Evolutionary conservation across 495 filamentous ascomycete species (phyloP).

Genomic region (Penicillium samsonianum): DNA sequence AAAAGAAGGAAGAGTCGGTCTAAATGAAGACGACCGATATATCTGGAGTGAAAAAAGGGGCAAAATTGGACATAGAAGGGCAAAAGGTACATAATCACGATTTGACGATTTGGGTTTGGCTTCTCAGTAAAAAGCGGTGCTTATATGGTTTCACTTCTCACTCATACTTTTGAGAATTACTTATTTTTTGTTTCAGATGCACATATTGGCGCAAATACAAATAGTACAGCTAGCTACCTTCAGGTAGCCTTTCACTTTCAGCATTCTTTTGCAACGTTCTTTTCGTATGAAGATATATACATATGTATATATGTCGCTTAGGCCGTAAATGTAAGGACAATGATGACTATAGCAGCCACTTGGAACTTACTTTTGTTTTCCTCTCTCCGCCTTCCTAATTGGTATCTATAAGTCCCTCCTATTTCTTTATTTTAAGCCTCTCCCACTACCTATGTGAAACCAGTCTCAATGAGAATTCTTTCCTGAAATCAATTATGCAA

Average conservation of each 20-base stretch:
- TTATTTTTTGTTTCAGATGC: conserved; percentile 3
- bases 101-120: conserved; percentile 21
- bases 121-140: conserved; percentile 10
- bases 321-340: not conserved
- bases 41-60: not conserved
- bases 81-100: conserved; percentile 14
- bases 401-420: no score
- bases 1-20: conserved; percentile 13
- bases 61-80: not conserved
- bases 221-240: not conserved
- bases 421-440: no score
- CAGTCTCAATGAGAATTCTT: no score
- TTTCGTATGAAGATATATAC: not conserved
- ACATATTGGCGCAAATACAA: conserved; percentile 1
- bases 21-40: not conserved
- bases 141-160: conserved; percentile 13
- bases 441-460: no score
- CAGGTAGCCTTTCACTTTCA: not conserved
- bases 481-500: no score
- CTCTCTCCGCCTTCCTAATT: no score
- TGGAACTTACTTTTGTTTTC: no score
- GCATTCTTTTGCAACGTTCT: not conserved
- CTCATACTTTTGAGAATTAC: conserved; percentile 2
- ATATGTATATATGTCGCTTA: not conserved
- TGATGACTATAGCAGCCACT: no score